Evolutionary conservation across 2,329 filamentous ascomycete genomes (phyloP), one percentile per base, ranked within the genome.

Genomic region (Helicocarpus griseus): DNA sequence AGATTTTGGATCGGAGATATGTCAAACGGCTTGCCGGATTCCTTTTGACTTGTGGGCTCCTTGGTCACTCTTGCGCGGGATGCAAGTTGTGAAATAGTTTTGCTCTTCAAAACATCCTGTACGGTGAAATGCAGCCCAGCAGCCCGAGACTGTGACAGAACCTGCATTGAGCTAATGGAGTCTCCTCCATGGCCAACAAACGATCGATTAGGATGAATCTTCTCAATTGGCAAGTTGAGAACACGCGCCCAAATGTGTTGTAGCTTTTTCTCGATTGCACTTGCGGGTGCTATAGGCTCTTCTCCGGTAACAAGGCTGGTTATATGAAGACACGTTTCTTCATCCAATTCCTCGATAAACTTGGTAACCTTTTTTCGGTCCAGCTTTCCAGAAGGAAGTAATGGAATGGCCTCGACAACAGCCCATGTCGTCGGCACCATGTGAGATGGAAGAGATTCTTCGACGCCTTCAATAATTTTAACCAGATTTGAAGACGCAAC

Each of bases 71-170:
- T 67, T 2, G 60, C 64, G 9, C 60, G 62, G 1, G 57, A 56
- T 4, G 68, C 65, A 39, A 71, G 53, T 14, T 69, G 65, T 22
- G 56, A 59, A 33, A 77, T 72, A 1, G 74, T 76, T 52, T 71
- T 73, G 60, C 70, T 71, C 13, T 69, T 71, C 28, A 77, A 61
- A 3, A 56, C 46, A 44, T 56, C 49, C 40, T 38, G 14, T 21
- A 56, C 48, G 5, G 48, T 46, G 8, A 56, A 24, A 2, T 3
- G 13, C 5, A 52, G 13, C 11, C 48, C 39, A 5, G 19, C 38
- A 8, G 28, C 22, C 9, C 46, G 51, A 33, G 38, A 43, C 14
- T 21, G 33, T 3, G 41, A 41, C 14, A 38, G 40, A 19, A 56
- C 21, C 31, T 39, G 22, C 66, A 70, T 70, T 43, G 67, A 68